Conservation (phyloP, 768 basidiomycete genomes). For the Chalciporus sphaerocephalus region DNA sequence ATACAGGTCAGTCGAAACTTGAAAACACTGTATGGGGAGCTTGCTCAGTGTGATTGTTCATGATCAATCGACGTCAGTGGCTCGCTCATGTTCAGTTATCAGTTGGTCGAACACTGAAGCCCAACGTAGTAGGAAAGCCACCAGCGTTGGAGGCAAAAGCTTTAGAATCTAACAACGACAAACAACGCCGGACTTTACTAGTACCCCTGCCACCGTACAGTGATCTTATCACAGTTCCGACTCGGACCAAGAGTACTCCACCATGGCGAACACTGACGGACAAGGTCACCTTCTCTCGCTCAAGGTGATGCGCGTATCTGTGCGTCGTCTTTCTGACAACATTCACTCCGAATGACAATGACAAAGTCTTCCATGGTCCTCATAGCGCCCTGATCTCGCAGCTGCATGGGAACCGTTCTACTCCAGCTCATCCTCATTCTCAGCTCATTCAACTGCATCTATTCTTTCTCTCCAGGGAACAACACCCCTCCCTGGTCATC, state of each 20-base stretch:
- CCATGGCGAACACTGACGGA: constrained; percentile 40
- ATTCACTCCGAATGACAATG: constrained; percentile 6
- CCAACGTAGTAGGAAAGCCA: neutral
- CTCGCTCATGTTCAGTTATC: too few species aligned
- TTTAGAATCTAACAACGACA: constrained; percentile 22
- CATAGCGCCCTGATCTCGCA: constrained; percentile 68
- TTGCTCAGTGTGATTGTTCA: too few species aligned
- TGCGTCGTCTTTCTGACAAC: constrained; percentile 39
- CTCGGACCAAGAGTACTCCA: neutral
- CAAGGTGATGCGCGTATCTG: constrained; percentile 86
- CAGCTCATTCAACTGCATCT: constrained; percentile 74
- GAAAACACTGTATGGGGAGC: too few species aligned
- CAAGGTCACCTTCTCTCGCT: constrained; percentile 66
- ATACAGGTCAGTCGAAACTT: too few species aligned
- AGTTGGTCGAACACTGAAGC: too few species aligned
- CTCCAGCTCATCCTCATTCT: constrained; percentile 76
- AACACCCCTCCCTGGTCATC: constrained; percentile 65
- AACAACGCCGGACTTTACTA: constrained; percentile 21
- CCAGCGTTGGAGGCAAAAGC: constrained; percentile 12
- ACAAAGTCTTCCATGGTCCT: neutral
- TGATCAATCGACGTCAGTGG: too few species aligned
- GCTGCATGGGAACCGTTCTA: constrained; percentile 85
- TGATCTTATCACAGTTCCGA: neutral
- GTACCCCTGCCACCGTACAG: too few species aligned
- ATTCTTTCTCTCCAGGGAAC: constrained; percentile 73